Conservation (phyloP, 1,284 basidiomycete species). For the Pseudozyma hubeiensis region DNA sequence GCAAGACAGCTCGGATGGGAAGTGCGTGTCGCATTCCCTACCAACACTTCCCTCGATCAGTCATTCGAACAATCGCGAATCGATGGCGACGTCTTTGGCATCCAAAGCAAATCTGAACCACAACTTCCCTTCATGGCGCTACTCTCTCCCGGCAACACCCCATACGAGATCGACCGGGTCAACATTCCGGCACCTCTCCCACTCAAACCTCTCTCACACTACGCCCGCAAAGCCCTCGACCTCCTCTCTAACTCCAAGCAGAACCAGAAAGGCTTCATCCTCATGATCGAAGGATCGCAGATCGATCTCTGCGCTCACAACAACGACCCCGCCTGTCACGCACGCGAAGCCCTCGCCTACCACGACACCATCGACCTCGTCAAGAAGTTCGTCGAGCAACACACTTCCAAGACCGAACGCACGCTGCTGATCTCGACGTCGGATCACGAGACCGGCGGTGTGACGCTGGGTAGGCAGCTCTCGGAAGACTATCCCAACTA, state of each 20-base stretch:
- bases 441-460: conserved; percentile 70
- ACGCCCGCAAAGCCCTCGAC: conserved; percentile 45
- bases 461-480: conserved; percentile 69
- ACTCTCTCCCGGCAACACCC: conserved; percentile 59
- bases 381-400: conserved; percentile 61
- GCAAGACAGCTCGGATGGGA: conserved; percentile 58
- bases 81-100: conserved; percentile 8
- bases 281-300: conserved; percentile 66
- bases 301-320: conserved; percentile 66
- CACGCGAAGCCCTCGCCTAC: conserved; percentile 68
- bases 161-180: conserved; percentile 64
- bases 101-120: conserved; percentile 3
- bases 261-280: conserved; percentile 58
- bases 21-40: conserved; percentile 39
- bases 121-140: conserved; percentile 55
- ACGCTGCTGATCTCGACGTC: conserved; percentile 68
- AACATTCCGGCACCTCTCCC: conserved; percentile 44
- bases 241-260: conserved; percentile 25
- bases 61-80: background rate
- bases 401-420: conserved; percentile 59
- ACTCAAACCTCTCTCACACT: conserved; percentile 38
- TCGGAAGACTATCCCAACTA: conserved; percentile 64
- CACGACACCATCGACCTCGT: conserved; percentile 67
- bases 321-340: conserved; percentile 62
- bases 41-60: conserved; percentile 28